Evolutionary conservation across 1,284 basidiomycete species (phyloP).

Genomic region (Pterulicium gracile): DNA sequence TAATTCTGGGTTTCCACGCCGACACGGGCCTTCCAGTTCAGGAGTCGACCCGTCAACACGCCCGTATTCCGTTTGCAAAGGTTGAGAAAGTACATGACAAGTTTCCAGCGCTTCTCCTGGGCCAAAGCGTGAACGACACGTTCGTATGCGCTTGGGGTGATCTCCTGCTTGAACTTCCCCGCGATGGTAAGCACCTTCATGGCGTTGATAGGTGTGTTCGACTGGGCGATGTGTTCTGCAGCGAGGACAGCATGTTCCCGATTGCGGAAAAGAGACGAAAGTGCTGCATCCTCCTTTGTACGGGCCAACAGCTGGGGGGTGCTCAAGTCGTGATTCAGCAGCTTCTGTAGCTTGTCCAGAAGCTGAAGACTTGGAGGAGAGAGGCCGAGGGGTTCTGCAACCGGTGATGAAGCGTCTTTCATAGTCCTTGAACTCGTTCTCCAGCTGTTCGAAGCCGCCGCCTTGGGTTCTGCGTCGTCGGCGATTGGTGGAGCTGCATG

Average conservation of each 20-base stretch:
- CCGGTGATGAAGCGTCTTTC: too few species aligned
- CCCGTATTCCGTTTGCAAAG: constrained; percentile 36
- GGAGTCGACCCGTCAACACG: constrained; percentile 37
- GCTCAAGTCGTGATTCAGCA: too few species aligned
- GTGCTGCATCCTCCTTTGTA: too few species aligned
- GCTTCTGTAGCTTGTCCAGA: too few species aligned
- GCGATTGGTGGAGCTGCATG: too few species aligned
- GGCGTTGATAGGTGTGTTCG: neutral
- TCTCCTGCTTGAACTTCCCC: neutral
- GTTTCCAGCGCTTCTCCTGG: constrained; percentile 33
- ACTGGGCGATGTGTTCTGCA: neutral
- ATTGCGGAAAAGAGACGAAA: neutral
- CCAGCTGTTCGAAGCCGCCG: too few species aligned
- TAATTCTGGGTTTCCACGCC: constrained; percentile 42
- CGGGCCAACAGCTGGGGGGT: too few species aligned
- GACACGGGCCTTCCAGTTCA: constrained; percentile 60
- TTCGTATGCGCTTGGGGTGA: constrained; percentile 51
- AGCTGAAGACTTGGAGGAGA: too few species aligned
- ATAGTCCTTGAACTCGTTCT: too few species aligned
- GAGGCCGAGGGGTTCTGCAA: too few species aligned
- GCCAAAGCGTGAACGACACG: constrained; percentile 38
- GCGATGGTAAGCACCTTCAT: neutral
- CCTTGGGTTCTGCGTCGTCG: too few species aligned
- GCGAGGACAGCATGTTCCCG: neutral
- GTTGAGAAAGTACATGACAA: constrained; percentile 32